Evolutionary conservation across 2,329 filamentous ascomycete species (phyloP), one percentile per base, ranked within the genome.

Genomic region (Scedosporium boydii): DNA sequence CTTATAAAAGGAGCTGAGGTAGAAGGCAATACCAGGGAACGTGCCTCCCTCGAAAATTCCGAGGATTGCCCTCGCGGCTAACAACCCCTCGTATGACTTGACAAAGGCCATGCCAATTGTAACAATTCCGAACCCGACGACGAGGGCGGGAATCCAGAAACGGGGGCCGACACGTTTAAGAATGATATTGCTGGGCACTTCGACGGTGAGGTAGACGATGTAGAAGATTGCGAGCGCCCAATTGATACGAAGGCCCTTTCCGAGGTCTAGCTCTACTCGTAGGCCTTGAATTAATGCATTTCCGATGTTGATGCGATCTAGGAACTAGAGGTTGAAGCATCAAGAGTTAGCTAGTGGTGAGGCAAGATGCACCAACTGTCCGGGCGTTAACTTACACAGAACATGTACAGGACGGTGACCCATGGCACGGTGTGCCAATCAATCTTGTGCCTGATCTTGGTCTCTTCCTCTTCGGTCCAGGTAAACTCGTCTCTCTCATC

Each of bases 241-340:
- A 68, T 85, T 85, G 75, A 83, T 84, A 12, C 77, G 77, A 59
- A 77, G 72, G n/a, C 78, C 64, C 14, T 16, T 26, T 6, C 14
- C 77, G 21, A 70, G 66, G 4, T 78, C 65, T 2, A 85, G 71
- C 34, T 84, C 82, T 12, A 70, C 68, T 1, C 66, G 71, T 74
- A 85, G 75, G 18, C 82, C 82, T 64, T 82, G 78, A 61, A 85
- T 83, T 53, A 80, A 76, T 2, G 82, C 82, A 70, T 84, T 84
- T 64, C 82, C 87, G 44, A 90, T 85, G 69, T 90, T 90, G n/a
- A 87, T 88, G 51, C 88, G 80, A 71, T 90, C 87, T 59, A 82
- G 76, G 64, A 81, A 82, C 1, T 59, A 46, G 6, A 53, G 3
- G 53, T 23, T n/a, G n/a, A 14, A 4, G 29, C 6, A 23, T 42